A percentile compares a stretch with the other conserved stretches of the same genome.
Evolutionary conservation across 2,329 filamentous ascomycete species (phyloP).

Genomic region (Claviceps purpurea): DNA sequence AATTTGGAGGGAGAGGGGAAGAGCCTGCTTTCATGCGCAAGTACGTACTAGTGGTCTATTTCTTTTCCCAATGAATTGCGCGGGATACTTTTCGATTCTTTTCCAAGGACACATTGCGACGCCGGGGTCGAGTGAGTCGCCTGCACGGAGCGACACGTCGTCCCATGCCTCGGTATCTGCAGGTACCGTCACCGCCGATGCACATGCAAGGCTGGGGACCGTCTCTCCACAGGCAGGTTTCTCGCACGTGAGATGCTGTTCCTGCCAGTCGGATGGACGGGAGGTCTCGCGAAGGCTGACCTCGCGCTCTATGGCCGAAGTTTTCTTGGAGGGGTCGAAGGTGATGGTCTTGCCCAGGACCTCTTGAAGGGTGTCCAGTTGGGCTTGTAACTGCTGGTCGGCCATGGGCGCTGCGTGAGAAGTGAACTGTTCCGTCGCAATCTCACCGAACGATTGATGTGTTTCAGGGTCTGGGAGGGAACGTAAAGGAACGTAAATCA

Average conservation of each 20-base stretch:
- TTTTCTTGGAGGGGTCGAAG: background rate
- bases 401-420: background rate
- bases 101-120: conserved; percentile 36
- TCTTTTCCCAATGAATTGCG: conserved; percentile 40
- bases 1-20: no score
- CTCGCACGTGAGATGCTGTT: background rate
- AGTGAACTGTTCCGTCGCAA: background rate
- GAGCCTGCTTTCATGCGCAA: background rate
- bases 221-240: background rate
- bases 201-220: background rate
- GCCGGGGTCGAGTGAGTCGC: conserved; percentile 12
- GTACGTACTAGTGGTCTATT: conserved; percentile 33
- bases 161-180: conserved; percentile 8
- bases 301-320: background rate
- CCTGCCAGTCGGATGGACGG: background rate
- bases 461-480: background rate
- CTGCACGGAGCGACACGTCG: conserved; percentile 12
- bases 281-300: background rate
- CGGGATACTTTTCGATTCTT: conserved; percentile 43
- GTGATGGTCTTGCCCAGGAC: conserved; percentile 7
- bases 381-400: conserved; percentile 4
- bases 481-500: background rate
- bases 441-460: background rate
- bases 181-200: background rate
- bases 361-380: conserved; percentile 8